A percentile compares a stretch with the other conserved stretches of the same genome.
Conservation (phyloP, 306 rosid genomes). For the Myrica gale region DNA sequence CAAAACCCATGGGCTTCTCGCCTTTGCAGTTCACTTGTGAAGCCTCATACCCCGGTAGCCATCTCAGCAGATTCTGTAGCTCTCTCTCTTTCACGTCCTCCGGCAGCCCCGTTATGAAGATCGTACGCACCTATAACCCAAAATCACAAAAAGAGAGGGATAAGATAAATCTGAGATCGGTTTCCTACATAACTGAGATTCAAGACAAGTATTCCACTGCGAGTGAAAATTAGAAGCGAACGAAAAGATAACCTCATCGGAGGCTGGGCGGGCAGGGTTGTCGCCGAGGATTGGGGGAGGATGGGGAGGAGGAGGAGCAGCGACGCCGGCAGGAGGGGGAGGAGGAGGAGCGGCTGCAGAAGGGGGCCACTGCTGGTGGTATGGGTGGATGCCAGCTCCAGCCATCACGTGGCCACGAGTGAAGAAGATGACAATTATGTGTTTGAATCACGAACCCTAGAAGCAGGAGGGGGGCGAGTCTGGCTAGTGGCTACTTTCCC, state of each 20-base stretch:
- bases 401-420: slow-evolving; percentile 48
- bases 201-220: neutral
- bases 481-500: too few relatives aligned
- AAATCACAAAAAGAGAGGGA: neutral
- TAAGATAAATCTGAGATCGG: neutral
- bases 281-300: slow-evolving; percentile 45
- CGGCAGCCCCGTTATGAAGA: slow-evolving; percentile 89
- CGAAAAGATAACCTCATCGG: slow-evolving; percentile 58
- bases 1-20: slow-evolving; percentile 97
- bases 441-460: neutral
- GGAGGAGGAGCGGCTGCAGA: slow-evolving; percentile 62
- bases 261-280: slow-evolving; percentile 44
- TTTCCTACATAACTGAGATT: neutral
- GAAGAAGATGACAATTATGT: neutral
- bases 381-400: slow-evolving; percentile 87
- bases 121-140: slow-evolving; percentile 63
- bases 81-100: slow-evolving; percentile 95
- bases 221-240: neutral
- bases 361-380: slow-evolving; percentile 94
- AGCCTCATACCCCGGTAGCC: slow-evolving; percentile 97
- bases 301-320: slow-evolving; percentile 35
- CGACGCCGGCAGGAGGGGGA: slow-evolving; percentile 40
- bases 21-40: slow-evolving; percentile 91
- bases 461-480: too few relatives aligned
- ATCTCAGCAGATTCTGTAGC: slow-evolving; percentile 74